These are phyloP conservation scores for Bacidia rubella DNA, from an alignment of 495 filamentous ascomycete species.

Conservation along the genomic window DNA sequence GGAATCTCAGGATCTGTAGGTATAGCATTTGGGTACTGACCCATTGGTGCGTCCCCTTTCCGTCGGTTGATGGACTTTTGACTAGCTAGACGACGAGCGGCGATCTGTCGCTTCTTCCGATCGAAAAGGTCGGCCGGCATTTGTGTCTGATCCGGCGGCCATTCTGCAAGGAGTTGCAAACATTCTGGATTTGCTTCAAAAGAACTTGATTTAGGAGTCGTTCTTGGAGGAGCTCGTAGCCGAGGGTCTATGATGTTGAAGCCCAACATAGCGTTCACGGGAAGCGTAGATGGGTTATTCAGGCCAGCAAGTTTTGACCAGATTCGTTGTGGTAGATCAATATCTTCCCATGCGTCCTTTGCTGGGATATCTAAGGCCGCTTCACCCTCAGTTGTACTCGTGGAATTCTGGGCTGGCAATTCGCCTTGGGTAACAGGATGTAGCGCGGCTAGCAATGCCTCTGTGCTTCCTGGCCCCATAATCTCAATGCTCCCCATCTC, in stretches of 20 bases:
- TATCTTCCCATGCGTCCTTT: slow-evolving; percentile 14
- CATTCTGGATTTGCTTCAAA: slow-evolving; percentile 36
- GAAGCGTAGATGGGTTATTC: slow-evolving; percentile 65
- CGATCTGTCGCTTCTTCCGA: slow-evolving; percentile 45
- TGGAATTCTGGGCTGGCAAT: not conserved
- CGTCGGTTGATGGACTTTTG: slow-evolving; percentile 83
- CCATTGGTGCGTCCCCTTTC: slow-evolving; percentile 52
- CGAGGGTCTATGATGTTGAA: slow-evolving; percentile 73
- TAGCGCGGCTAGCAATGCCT: slow-evolving; percentile 61
- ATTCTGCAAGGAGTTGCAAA: slow-evolving; percentile 45
- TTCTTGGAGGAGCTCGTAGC: slow-evolving; percentile 50
- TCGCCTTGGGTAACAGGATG: slow-evolving; percentile 32
- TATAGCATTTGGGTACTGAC: slow-evolving; percentile 43
- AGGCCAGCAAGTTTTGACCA: slow-evolving; percentile 56
- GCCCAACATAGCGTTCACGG: slow-evolving; percentile 52
- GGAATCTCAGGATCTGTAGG: slow-evolving; percentile 71
- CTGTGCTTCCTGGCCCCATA: slow-evolving; percentile 69
- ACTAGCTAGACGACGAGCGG: slow-evolving; percentile 54
- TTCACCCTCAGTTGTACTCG: not conserved
- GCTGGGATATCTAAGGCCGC: not conserved
- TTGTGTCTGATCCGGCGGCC: slow-evolving; percentile 52
- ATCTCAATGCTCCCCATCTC: slow-evolving; percentile 92
- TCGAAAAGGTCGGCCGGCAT: slow-evolving; percentile 51
- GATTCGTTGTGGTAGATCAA: slow-evolving; percentile 21
- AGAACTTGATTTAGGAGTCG: slow-evolving; percentile 23